These are phyloP conservation scores for Berberis thunbergii DNA, from an alignment of 164 flowering plant species.

Conservation along the genomic window DNA sequence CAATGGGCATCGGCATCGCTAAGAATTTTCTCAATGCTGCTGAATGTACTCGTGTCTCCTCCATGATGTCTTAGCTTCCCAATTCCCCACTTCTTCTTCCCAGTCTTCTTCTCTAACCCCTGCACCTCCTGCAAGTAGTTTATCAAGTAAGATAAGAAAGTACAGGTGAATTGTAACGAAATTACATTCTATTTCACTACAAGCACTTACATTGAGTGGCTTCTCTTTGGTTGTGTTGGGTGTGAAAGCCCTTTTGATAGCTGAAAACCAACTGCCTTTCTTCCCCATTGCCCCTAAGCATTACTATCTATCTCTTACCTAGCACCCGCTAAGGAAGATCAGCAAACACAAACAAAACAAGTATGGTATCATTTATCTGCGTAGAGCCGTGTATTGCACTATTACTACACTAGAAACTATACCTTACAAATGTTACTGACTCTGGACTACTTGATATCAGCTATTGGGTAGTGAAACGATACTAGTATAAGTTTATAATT, in stretches of 20 bases:
- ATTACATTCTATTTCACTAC: not conserved
- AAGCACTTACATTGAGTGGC: slow-evolving; percentile 37
- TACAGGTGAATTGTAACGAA: not conserved
- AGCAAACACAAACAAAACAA: not conserved
- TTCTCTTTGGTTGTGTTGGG: slow-evolving; percentile 59
- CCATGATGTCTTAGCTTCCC: slow-evolving; percentile 42
- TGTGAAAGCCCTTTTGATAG: slow-evolving; percentile 69
- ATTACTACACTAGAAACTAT: not conserved
- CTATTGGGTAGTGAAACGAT: not conserved
- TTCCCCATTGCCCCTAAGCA: slow-evolving; percentile 59
- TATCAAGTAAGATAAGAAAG: not conserved
- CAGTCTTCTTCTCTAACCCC: slow-evolving; percentile 44
- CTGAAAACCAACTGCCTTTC: slow-evolving; percentile 84
- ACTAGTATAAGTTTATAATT: no score
- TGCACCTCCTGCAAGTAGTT: slow-evolving; percentile 15
- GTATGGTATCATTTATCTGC: not conserved
- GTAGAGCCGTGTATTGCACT: not conserved
- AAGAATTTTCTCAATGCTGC: slow-evolving; percentile 87
- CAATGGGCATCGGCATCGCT: slow-evolving; percentile 61
- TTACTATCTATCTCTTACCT: slow-evolving; percentile 18
- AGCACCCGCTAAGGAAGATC: slow-evolving; percentile 10
- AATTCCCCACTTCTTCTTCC: slow-evolving; percentile 47
- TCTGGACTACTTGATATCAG: not conserved
- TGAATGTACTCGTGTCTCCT: slow-evolving; percentile 65
- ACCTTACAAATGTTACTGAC: no score